Evolutionary conservation across 2,329 filamentous ascomycete genomes (phyloP), one percentile per base, ranked within the genome.

Genomic region (Ceratocystis harringtonii): DNA sequence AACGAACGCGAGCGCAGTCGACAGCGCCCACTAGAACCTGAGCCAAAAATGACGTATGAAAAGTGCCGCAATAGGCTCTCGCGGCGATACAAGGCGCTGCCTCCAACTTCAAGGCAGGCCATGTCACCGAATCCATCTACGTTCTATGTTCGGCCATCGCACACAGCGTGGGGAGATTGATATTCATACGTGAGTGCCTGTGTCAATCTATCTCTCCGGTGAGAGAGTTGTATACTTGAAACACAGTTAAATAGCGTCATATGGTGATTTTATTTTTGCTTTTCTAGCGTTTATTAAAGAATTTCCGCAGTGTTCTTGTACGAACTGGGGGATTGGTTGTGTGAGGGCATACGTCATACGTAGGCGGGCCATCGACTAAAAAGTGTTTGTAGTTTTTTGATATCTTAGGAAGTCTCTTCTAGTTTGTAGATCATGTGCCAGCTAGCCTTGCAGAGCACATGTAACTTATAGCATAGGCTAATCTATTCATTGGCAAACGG

Each of bases 341-440:
- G 0, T 0, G 0, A 41, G 36, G 12, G 12, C 36, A 41, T 41
- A 0, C 36, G 10, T 12, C 36, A 41, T 41, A 0, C 36, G 10
- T 12, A 12, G 3, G 36, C 0, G 36, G 3, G 36, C 0, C 0
- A 41, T 41, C 0, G 36, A 41, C 36, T 0, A 41, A 12, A 41
- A 12, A 41, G 36, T 10, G 36, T 12, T 12, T 41, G 36, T 41
- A 41, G 32, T 2, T 5, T 28, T 28, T 28, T 28, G 28, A 28
- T 28, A 28, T 28, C 10, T 8, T 36, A 36, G 0, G 32, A 36
- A 36, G 10, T 1, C 32, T 36, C 32, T 36, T 36, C 32, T 36
- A 2, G 32, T 10, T 0, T 36, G 32, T 36, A 12, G 32, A 36
- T 0, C 32, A 36, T 36, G 32, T 36, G 3, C 2, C 8, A 10